Evolutionary conservation across 371 early-diverging fungal species (phyloP), one percentile per base, ranked within the genome.

Genomic region (Amoeboaphelidium protococcarum): DNA sequence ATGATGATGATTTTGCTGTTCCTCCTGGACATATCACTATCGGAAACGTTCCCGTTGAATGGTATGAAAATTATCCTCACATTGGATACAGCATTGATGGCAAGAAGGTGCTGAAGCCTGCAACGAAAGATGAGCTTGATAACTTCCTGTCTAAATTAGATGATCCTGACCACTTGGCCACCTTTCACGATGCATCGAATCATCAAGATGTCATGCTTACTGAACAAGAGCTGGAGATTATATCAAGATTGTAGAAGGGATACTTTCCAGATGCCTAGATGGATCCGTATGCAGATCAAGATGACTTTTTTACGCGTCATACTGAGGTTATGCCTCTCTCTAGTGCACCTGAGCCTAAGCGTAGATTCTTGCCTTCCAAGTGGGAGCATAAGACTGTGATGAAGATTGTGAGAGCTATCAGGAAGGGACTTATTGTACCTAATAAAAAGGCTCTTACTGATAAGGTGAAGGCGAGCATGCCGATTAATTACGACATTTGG

Each of bases 21-120:
- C 37, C 37, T 10, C n/a, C n/a, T n/a, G n/a, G n/a, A n/a, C 16
- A 10, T 16, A 31, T 16, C 22, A 65, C 65, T 1, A 74, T 88
- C 41, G 96, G 96, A 47, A 86, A 90, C 51, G 69, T 95, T 19
- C 89, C 92, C 16, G 69, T 84, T 60, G 83, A 86, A 56, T 90
- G 90, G 90, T 95, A 95, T 60, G 78, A 82, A 40, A 91, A 91
- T 44, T 75, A 78, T 46, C 82, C 80, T 41, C 96, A 95, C 52
- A 89, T 90, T 52, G 96, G 96, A 41, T 95, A 95, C 63, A 80
- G 84, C 54, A 60, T 86, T 44, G 69, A 85, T 47, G 96, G 96
- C 42, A 82, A 89, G 58, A 78, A 72, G 58, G 73, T 95, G 27
- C 55, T 78, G 63, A 73, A 67, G 55, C 86, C 89, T n/a, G 80